Conservation (phyloP, 116 monocot species). For the Papilionanthe hybrid region DNA sequence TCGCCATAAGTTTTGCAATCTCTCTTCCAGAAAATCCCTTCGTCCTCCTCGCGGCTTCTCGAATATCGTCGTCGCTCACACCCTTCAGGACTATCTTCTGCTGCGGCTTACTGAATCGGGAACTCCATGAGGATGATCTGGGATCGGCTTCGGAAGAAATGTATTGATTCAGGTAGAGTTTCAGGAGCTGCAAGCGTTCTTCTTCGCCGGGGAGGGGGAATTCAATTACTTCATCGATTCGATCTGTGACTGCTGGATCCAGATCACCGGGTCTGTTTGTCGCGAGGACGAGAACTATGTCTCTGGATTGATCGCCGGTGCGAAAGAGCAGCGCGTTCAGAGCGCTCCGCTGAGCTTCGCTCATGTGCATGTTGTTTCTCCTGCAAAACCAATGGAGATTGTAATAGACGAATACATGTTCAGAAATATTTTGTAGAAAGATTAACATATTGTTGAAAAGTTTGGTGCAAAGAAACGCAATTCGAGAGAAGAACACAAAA, state of each 20-base stretch:
- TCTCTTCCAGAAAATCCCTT: conserved; percentile 87
- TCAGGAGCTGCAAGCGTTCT: conserved; percentile 71
- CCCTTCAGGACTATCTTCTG: conserved; percentile 38
- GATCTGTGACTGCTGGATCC: conserved; percentile 78
- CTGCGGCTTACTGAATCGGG: conserved; percentile 32
- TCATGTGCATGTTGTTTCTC: conserved; percentile 79
- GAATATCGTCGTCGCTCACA: conserved; percentile 54
- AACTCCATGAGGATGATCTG: conserved; percentile 17
- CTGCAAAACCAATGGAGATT: conserved; percentile 23
- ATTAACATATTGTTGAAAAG: too few species aligned
- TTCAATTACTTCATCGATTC: conserved; percentile 96
- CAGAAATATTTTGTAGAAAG: not conserved
- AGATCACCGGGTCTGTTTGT: conserved; percentile 91
- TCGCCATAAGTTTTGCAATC: conserved; percentile 85
- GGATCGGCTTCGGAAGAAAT: conserved; percentile 24
- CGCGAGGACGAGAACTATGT: conserved; percentile 84
- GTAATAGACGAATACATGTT: not conserved
- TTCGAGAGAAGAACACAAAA: too few species aligned
- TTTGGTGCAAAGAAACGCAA: too few species aligned
- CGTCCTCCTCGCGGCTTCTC: conserved; percentile 63
- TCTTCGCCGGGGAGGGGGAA: conserved; percentile 83
- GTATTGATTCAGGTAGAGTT: conserved; percentile 71
- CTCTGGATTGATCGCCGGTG: conserved; percentile 93
- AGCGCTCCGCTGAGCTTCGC: conserved; percentile 94
- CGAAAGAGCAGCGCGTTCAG: conserved; percentile 89